Base-by-base conservation (phyloP, 2,329 filamentous ascomycete species). In the Fusarium citri region DNA sequence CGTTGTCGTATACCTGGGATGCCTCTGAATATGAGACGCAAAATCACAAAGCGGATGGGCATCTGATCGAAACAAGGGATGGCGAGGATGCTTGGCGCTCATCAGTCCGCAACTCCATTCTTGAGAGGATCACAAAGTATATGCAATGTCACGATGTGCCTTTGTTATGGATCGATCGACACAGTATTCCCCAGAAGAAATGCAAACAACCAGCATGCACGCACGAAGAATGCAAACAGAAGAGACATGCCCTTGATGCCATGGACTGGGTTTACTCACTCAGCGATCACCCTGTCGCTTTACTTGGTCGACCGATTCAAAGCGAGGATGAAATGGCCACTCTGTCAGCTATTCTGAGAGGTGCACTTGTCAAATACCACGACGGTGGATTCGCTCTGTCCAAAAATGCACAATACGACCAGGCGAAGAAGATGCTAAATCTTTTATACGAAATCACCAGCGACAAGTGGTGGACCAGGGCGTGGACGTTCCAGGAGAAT, bases 401-500 rank as follows among this genome's bases (percentile, higher is more conserved):
- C 1, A 43, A 55, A 15, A 34, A 11, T 0, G 56, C 65, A 18
- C 47, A 54, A 9, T 23, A 61, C 14, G 11, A 28, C 0, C 34
- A 62, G 43, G 76, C 68, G 1, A 59, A 11, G 6, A 59, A 68
- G 11, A 74, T 73, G 25, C 34, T 79, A 1, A 5, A 42, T 1
- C 22, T 79, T 3, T 50, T 79, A 3, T 31, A 58, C 11, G 57
- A 69, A 14, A 76, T 79, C 37, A 78, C 74, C 0, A 40, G 30
- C 1, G 76, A 78, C 11, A 42, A 49, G 6, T 79, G 76, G 78
- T 80, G 76, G 77, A 60, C 53, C 1, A 69, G 76, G 16, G 77
- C 76, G 5, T 80, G 78, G 76, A 79, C 75, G 1, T 79, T 78
- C 28, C 77, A 80, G 20, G 77, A 80, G 55, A 80, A 77, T 45